A percentile compares a stretch with the other conserved stretches of the same genome.
Evolutionary conservation across 1,284 basidiomycete species (phyloP).

Genomic region (Apiotrichum sp.): DNA sequence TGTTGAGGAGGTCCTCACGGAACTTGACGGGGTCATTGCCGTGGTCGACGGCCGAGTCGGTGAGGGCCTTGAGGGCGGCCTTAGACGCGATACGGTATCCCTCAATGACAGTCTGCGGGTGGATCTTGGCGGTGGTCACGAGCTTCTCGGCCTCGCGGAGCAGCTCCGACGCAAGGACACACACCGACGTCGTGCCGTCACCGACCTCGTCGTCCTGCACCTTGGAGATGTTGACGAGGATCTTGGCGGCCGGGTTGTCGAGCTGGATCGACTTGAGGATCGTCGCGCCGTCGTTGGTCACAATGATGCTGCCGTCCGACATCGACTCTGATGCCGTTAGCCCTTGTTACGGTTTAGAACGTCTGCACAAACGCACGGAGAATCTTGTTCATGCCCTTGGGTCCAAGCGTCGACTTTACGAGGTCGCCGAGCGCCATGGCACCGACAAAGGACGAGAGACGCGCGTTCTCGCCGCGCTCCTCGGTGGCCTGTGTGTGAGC

Average conservation of each 20-base stretch:
- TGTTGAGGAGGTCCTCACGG: conserved; percentile 88
- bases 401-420: conserved; percentile 95
- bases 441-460: conserved; percentile 95
- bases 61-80: conserved; percentile 78
- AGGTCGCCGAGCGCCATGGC: conserved; percentile 94
- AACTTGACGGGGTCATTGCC: conserved; percentile 68
- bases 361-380: conserved; percentile 25
- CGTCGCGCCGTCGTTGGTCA: conserved; percentile 98
- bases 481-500: conserved; percentile 69
- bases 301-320: conserved; percentile 86
- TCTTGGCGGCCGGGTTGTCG: conserved; percentile 98
- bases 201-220: conserved; percentile 99
- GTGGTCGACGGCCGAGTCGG: conserved; percentile 75
- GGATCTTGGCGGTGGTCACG: conserved; percentile 77
- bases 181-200: conserved; percentile 93
- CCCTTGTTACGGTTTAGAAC: not conserved
- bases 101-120: conserved; percentile 99
- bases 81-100: conserved; percentile 89
- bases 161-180: conserved; percentile 86
- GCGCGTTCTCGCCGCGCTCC: conserved; percentile 97
- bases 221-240: conserved; percentile 99
- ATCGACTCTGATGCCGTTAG: conserved; percentile 62
- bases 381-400: conserved; percentile 64
- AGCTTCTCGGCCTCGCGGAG: conserved; percentile 94
- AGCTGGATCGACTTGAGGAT: conserved; percentile 96